Evolutionary conservation across 1,284 basidiomycete species (phyloP).

Genomic region (Cryptococcus amylolentus): DNA sequence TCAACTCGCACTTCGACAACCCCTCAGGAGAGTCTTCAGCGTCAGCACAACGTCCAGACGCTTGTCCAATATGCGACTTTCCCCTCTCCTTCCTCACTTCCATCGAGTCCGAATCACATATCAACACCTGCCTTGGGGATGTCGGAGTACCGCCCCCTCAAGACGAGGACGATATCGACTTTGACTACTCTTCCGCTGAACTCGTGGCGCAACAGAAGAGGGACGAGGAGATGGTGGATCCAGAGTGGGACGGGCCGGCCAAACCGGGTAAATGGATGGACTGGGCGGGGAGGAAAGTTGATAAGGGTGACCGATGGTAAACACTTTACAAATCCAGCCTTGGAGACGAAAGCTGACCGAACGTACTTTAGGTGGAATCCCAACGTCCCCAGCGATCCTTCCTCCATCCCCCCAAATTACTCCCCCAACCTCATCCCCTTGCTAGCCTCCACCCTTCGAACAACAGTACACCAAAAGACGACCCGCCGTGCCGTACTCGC

Average conservation of each 20-base stretch:
- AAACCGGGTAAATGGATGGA: conserved; percentile 28
- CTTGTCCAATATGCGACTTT: conserved; percentile 31
- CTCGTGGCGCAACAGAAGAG: conserved; percentile 2
- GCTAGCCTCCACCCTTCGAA: conserved; percentile 58
- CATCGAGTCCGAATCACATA: conserved; percentile 19
- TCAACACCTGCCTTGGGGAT: conserved; percentile 23
- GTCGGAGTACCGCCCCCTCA: not conserved
- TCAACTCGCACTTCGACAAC: conserved; percentile 34
- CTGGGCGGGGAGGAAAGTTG: conserved; percentile 20
- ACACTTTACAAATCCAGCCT: conserved; percentile 4
- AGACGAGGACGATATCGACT: conserved; percentile 1
- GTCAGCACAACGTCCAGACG: not conserved
- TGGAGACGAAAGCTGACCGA: not conserved
- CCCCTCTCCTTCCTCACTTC: conserved; percentile 16
- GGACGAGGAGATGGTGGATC: conserved; percentile 12
- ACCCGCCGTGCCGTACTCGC: conserved; percentile 66
- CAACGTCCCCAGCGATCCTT: not conserved
- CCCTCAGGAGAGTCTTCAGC: not conserved
- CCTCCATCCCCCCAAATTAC: not conserved
- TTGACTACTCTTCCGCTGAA: conserved; percentile 1
- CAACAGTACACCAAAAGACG: conserved; percentile 55
- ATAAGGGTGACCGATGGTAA: conserved; percentile 39
- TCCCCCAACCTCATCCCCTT: conserved; percentile 61
- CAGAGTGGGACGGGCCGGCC: conserved; percentile 38
- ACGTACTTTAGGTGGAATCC: conserved; percentile 44